Evolutionary conservation across 2,329 filamentous ascomycete genomes (phyloP).

Genomic region (Zymoseptoria ardabiliae): DNA sequence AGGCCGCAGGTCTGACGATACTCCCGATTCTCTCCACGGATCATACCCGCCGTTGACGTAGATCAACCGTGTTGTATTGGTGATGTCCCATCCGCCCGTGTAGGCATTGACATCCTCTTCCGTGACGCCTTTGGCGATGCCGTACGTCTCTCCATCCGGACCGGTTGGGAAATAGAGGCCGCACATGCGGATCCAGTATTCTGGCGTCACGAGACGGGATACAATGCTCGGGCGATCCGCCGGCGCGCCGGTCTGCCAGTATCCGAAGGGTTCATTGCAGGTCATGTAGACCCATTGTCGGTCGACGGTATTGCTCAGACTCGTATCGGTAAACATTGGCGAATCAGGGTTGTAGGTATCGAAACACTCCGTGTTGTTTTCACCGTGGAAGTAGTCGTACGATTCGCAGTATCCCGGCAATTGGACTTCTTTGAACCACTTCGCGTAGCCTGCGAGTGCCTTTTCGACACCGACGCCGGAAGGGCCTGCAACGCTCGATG

Average conservation of each 20-base stretch:
- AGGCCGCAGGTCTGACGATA: constrained; percentile 48
- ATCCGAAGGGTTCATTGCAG: constrained; percentile 55
- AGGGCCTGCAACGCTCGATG: constrained; percentile 19
- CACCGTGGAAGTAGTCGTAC: constrained; percentile 44
- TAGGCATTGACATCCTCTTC: constrained; percentile 44
- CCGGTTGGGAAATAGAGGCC: constrained; percentile 46
- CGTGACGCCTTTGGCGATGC: constrained; percentile 41
- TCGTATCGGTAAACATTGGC: constrained; percentile 45
- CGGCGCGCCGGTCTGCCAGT: constrained; percentile 51
- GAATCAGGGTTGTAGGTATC: constrained; percentile 46
- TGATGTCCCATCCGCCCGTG: constrained; percentile 50
- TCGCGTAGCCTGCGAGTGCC: constrained; percentile 48
- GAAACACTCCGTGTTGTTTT: constrained; percentile 43
- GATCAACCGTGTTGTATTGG: constrained; percentile 50
- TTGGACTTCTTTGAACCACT: constrained; percentile 42
- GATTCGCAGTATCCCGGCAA: constrained; percentile 43
- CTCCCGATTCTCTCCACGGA: constrained; percentile 51
- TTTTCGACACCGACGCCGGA: constrained; percentile 47
- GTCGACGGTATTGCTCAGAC: constrained; percentile 40
- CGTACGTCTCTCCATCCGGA: constrained; percentile 44
- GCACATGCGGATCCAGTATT: constrained; percentile 52
- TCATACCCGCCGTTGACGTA: constrained; percentile 55
- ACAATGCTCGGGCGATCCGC: constrained; percentile 38
- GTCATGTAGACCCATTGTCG: constrained; percentile 55
- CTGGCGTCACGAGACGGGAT: constrained; percentile 44